These are phyloP conservation scores for Fusarium equiseti DNA, from an alignment of 2,329 filamentous ascomycete genomes.

Conservation along the genomic window DNA sequence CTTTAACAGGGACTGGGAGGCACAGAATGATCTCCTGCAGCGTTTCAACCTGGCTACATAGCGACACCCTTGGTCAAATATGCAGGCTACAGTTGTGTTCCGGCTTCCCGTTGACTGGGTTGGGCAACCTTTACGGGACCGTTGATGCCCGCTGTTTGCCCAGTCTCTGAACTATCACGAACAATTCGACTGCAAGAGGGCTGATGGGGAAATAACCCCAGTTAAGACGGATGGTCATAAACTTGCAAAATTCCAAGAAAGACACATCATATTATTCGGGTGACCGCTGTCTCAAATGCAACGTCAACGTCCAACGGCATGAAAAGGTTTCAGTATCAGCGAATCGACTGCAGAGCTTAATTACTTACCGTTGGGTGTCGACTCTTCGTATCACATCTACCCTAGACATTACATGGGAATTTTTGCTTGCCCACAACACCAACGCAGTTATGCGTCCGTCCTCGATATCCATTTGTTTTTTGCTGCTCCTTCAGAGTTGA, in stretches of 20 bases:
- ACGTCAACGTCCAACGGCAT: neutral
- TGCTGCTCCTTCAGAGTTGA: neutral
- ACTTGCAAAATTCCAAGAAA: neutral
- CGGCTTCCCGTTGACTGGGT: conserved; percentile 23
- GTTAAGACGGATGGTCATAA: neutral
- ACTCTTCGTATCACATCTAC: conserved; percentile 4
- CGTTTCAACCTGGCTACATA: conserved; percentile 14
- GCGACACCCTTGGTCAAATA: conserved; percentile 27
- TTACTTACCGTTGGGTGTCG: neutral
- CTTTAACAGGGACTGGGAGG: conserved; percentile 32
- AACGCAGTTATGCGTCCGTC: neutral
- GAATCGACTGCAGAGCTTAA: neutral
- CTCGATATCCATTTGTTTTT: neutral
- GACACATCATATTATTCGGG: neutral
- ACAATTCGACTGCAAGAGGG: neutral
- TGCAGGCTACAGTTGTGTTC: conserved; percentile 24
- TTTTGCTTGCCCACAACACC: conserved; percentile 1
- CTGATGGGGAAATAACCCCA: neutral
- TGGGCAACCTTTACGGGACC: neutral
- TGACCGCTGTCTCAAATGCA: neutral
- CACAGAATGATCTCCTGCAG: conserved; percentile 44
- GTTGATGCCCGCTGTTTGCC: neutral
- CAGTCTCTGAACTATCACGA: neutral
- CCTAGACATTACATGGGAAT: neutral
- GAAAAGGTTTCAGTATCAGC: neutral